A percentile compares a stretch with the other conserved stretches of the same genome.
phyloP scores from a whole-genome alignment of 2,329 filamentous ascomycete genomes.

The Diaporthe velutina region DNA sequence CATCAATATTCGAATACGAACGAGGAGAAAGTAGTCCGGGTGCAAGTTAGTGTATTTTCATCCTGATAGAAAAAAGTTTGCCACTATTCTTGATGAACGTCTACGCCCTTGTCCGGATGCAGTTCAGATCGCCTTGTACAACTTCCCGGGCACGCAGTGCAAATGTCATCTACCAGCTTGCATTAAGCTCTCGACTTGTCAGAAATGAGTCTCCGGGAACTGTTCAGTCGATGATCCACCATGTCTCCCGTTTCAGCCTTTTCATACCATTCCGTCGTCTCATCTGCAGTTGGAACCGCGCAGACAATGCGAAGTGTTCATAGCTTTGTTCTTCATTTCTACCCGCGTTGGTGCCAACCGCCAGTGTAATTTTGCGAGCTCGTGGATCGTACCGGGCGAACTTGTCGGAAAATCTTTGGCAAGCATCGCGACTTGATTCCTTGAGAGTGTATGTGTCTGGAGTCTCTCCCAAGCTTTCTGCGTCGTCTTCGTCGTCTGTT shows the following conservation, averaged over 20 bases:
- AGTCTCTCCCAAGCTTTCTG: not conserved
- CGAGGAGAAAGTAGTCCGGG: not conserved
- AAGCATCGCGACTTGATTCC: not conserved
- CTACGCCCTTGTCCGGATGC: no score
- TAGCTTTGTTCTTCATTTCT: slow-evolving; percentile 4
- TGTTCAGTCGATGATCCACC: slow-evolving; percentile 12
- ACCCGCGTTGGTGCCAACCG: not conserved
- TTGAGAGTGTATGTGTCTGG: not conserved
- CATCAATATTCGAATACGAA: slow-evolving; percentile 13
- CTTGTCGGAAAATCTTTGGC: not conserved
- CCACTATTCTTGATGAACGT: not conserved
- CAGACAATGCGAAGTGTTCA: not conserved
- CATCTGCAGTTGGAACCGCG: not conserved
- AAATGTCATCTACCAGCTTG: not conserved
- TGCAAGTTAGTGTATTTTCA: not conserved
- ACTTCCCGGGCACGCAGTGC: not conserved
- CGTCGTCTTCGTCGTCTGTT: not conserved
- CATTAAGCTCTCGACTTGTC: not conserved
- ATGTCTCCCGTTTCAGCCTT: not conserved
- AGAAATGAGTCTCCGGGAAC: not conserved
- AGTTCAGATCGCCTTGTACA: not conserved
- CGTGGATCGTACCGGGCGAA: not conserved
- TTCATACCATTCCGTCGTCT: not conserved
- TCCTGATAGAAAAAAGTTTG: not conserved
- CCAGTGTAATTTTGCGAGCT: not conserved